A percentile compares a stretch with the other conserved stretches of the same genome.
Conservation (phyloP, 805 yeast species). For the Candida quercuum region DNA sequence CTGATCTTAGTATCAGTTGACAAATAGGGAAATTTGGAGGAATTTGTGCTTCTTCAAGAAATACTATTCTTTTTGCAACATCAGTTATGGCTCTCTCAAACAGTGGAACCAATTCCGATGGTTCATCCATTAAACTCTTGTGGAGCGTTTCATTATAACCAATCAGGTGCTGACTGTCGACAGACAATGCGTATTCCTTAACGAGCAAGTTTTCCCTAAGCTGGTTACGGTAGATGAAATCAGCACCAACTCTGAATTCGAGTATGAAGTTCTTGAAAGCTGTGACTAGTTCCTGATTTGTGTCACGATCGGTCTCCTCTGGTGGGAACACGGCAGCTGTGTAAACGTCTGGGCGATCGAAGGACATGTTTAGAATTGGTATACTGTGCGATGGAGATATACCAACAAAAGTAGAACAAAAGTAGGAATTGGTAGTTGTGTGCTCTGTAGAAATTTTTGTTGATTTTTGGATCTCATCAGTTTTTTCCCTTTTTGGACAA, state of each 20-base stretch:
- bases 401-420: no score
- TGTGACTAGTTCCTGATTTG: conserved; percentile 63
- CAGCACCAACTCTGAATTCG: conserved; percentile 79
- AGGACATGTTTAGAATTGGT: conserved; percentile 22
- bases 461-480: no score
- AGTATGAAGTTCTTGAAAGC: conserved; percentile 78
- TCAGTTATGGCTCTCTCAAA: conserved; percentile 82
- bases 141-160: conserved; percentile 86
- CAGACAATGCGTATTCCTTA: conserved; percentile 64
- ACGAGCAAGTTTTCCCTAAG: conserved; percentile 80
- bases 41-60: conserved; percentile 40
- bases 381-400: no score
- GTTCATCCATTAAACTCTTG: conserved; percentile 78
- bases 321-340: conserved; percentile 87
- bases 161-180: conserved; percentile 78
- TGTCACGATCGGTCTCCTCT: conserved; percentile 59
- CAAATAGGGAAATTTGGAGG: conserved; percentile 67
- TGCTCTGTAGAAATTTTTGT: no score
- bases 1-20: conserved; percentile 73
- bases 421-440: no score
- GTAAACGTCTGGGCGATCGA: conserved; percentile 48
- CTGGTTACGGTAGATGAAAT: conserved; percentile 86
- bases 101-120: conserved; percentile 79
- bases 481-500: no score
- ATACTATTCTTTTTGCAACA: conserved; percentile 66